phyloP scores from a whole-genome alignment of 2,329 filamentous ascomycete species.

The Akanthomyces uredinophilus region DNA sequence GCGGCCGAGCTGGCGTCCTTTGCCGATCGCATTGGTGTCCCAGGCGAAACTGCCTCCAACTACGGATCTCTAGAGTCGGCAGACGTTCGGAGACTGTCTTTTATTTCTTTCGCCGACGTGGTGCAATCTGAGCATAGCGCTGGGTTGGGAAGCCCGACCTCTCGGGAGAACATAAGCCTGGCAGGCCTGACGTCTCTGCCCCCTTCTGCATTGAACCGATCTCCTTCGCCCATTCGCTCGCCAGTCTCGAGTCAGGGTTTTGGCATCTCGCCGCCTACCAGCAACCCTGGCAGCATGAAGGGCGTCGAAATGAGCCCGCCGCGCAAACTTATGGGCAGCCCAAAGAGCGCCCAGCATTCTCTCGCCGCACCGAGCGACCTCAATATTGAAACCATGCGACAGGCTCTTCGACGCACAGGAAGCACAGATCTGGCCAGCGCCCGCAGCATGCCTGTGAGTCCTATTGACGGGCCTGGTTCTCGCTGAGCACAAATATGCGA shows the following conservation, averaged over 20 bases:
- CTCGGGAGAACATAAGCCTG: constrained; percentile 65
- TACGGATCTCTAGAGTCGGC: constrained; percentile 70
- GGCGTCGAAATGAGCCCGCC: constrained; percentile 66
- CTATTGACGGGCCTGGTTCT: constrained; percentile 39
- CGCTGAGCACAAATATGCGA: constrained; percentile 20
- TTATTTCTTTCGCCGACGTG: constrained; percentile 95
- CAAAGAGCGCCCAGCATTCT: constrained; percentile 49
- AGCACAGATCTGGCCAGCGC: constrained; percentile 67
- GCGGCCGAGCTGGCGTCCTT: constrained; percentile 54
- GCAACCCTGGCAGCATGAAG: constrained; percentile 69
- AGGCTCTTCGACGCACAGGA: constrained; percentile 78
- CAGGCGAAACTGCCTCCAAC: constrained; percentile 62
- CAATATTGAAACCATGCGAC: constrained; percentile 89
- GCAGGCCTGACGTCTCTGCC: constrained; percentile 60
- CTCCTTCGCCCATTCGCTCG: constrained; percentile 74
- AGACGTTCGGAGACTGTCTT: constrained; percentile 80
- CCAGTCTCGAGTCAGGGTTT: constrained; percentile 67
- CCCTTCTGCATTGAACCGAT: constrained; percentile 53
- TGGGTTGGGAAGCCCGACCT: constrained; percentile 43
- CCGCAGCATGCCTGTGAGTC: constrained; percentile 54
- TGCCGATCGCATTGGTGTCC: constrained; percentile 37
- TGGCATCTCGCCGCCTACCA: constrained; percentile 68
- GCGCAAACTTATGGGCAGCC: constrained; percentile 58
- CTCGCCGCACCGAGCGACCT: constrained; percentile 56
- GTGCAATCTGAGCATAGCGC: constrained; percentile 78